Base-by-base conservation (phyloP, 352 stramenopile genomes). In the Phytophthora hybrid region DNA sequence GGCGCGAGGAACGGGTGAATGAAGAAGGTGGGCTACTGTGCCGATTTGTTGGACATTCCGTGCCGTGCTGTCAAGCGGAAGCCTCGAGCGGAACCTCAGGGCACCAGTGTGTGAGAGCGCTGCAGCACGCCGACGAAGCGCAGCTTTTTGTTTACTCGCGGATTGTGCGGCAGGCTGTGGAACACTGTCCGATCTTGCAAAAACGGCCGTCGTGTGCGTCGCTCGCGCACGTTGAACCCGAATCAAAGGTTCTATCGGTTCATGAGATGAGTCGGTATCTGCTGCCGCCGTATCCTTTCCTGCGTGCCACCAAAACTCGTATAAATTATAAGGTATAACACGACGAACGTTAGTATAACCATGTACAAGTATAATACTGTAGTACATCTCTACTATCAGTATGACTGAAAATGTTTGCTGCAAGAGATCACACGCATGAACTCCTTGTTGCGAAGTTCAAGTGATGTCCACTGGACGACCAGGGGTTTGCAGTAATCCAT, bases 91-190 rank as follows among this genome's bases (percentile, higher is more conserved):
- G 14, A 29, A 46, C 57, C 26, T 65, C 66, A n/a, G 54, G 26
- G 16, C 44, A 63, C 5, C 49, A 54, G n/a, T 87, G 80, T 16
- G 58, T 81, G 32, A 66, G 59, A 60, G 41, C 59, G 37, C 39
- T 85, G 31, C 80, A 87, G 55, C 63, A 60, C 18, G 69, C 69
- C 2, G 65, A 59, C 55, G 68, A 78, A 32, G 65, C 46, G 31
- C 62, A 84, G 47, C 55, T 85, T 54, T 84, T 83, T 63, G 73
- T 88, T 31, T 84, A 84, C 54, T 66, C 63, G 11, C 70, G 64
- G 23, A 62, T 84, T 31, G 73, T 73, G 37, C 75, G 63, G 18
- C 58, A 81, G 18, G 78, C 80, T 32, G 31, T 84, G 11, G 19
- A 63, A 11, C 31, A 80, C 19, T 88, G 80, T 19, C 69, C 76